A percentile compares a stretch with the other conserved stretches of the same genome.
phyloP scores from a whole-genome alignment of 179 eudicot genomes.

The Vitellaria paradoxa region DNA sequence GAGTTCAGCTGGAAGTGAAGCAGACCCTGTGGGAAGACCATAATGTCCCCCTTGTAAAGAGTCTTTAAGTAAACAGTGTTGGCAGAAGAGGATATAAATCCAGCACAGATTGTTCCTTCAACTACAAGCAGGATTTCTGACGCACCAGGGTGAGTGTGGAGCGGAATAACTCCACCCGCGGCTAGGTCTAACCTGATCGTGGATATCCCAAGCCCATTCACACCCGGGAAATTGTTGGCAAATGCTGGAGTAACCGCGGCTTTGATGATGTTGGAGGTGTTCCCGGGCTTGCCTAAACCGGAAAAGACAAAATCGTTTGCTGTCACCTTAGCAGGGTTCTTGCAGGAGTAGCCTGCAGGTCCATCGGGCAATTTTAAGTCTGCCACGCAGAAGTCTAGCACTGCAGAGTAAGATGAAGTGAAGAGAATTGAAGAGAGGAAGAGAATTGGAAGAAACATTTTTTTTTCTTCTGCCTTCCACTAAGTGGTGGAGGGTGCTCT shows the following conservation, averaged over 20 bases:
- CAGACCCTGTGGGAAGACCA: constrained; percentile 69
- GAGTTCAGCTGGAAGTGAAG: constrained; percentile 61
- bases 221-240: constrained; percentile 50
- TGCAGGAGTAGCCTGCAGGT: constrained; percentile 66
- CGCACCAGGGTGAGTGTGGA: constrained; percentile 80
- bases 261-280: constrained; percentile 49
- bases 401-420: constrained; percentile 26
- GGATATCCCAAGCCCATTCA: constrained; percentile 74
- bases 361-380: constrained; percentile 36
- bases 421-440: constrained; percentile 21
- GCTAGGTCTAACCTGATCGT: constrained; percentile 54
- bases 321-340: constrained; percentile 38
- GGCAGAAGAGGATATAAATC: constrained; percentile 52
- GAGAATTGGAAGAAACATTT: constrained; percentile 29
- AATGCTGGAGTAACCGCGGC: constrained; percentile 68
- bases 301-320: constrained; percentile 52
- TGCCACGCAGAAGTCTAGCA: constrained; percentile 67
- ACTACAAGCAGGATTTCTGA: constrained; percentile 45
- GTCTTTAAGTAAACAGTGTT: constrained; percentile 51
- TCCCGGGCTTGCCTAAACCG: constrained; percentile 46
- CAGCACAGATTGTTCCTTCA: constrained; percentile 57
- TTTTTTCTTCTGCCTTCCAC: neutral
- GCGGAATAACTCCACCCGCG: constrained; percentile 55
- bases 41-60: constrained; percentile 47
- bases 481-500: neutral